phyloP scores from a whole-genome alignment of 495 filamentous ascomycete species.

The Ascobolus immersus region DNA sequence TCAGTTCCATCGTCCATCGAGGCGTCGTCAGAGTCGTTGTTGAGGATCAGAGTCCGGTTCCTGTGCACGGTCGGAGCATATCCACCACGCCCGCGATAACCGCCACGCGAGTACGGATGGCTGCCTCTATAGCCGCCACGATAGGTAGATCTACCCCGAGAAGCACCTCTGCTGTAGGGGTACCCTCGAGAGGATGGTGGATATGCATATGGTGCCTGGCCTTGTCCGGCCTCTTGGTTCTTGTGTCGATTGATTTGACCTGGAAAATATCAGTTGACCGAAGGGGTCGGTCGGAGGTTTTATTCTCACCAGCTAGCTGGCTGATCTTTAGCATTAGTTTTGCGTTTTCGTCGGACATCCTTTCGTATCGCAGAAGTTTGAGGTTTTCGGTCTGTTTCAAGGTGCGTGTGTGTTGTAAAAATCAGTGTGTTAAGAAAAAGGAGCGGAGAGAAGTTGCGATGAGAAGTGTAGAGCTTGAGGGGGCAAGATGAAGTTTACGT shows the following conservation, averaged over 20 bases:
- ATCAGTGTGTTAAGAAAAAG: too few species aligned
- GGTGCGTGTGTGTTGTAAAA: too few species aligned
- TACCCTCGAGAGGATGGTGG: constrained; percentile 6
- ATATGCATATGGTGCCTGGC: constrained; percentile 10
- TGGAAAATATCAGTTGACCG: constrained; percentile 16
- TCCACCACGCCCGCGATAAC: neutral
- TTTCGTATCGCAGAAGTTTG: too few species aligned
- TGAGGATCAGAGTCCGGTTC: constrained; percentile 49
- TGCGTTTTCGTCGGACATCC: constrained; percentile 52
- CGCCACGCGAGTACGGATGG: neutral
- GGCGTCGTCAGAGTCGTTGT: constrained; percentile 21
- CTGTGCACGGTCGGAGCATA: constrained; percentile 24
- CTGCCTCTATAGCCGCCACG: constrained; percentile 7
- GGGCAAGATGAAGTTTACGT: too few species aligned
- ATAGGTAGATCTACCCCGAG: constrained; percentile 11
- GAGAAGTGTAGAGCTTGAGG: too few species aligned
- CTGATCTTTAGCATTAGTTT: constrained; percentile 51
- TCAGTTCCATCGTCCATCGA: constrained; percentile 1
- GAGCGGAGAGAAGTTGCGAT: too few species aligned
- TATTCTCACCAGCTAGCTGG: constrained; percentile 40
- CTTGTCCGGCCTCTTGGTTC: constrained; percentile 25
- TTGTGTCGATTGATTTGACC: constrained; percentile 71
- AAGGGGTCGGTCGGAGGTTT: constrained; percentile 4
- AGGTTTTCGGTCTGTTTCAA: too few species aligned
- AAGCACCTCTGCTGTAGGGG: too few species aligned